Evolutionary conservation across 2,329 filamentous ascomycete genomes (phyloP), one percentile per base, ranked within the genome.

Genomic region (Grosmannia penicillata): DNA sequence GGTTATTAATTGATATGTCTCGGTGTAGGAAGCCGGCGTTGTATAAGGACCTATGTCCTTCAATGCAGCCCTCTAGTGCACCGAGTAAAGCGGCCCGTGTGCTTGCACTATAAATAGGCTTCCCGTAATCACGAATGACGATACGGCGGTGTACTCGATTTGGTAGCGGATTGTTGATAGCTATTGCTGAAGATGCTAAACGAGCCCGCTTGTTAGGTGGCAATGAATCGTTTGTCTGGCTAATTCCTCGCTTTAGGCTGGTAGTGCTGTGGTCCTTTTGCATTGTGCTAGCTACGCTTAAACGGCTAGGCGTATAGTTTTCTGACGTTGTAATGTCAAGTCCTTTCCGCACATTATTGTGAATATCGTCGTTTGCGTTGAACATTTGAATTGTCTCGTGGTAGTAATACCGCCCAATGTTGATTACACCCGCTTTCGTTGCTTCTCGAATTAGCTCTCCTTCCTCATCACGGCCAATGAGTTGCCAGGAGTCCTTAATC

Each of bases 1-100:
- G 53, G 42, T 68, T 67, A 33, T 58, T 56, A 22, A 58, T 52
- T 2, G 59, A 66, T 26, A 68, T 58, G 42, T 67, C 59, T 44
- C 59, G 43, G 31, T 66, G 54, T 29, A 65, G 52, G 26, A 65
- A 43, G 40, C 57, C 55, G 7, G 36, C 36, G 8, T n/a, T 4
- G 27, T 31, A n/a, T 28, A 37, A 21, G 4, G n/a, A 31, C n/a
- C 32, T 21, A n/a, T 37, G 36, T 4, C 27, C 35, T 14, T 29
- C 7, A 4, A 37, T 24, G 13, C 35, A 30, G 18, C 26, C 6
- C 18, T 37, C 10, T 5, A 30, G 11, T 8, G 25, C 35, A 4
- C 6, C 15, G 9, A 37, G 28, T 21, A 37, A 21, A 8, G 36
- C 27, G 3, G 36, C 21, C 10, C 5, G 36, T 8, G 58, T 62